Percentiles rank a stretch among this genome's conserved stretches.
These are phyloP conservation scores for Pseudisothecium myosuroides DNA, from an alignment of 225 moss, liverwort and hornwort species.

Conservation along the genomic window DNA sequence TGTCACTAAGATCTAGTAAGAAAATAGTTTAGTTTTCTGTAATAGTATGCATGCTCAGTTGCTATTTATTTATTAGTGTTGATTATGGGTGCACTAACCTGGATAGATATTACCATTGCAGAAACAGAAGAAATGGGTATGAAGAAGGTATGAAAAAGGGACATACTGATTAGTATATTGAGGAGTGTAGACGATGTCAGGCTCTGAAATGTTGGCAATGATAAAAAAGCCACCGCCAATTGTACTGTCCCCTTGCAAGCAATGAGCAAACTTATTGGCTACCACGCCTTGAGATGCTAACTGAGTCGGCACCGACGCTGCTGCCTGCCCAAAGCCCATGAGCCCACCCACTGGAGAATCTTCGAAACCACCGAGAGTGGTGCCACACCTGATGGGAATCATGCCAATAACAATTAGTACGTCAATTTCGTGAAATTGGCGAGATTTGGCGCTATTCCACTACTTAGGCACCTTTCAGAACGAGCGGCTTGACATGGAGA, in stretches of 20 bases:
- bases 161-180: neutral
- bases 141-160: neutral
- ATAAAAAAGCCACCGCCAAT: conserved; percentile 17
- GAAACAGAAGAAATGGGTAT: neutral
- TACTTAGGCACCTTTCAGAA: neutral
- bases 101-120: neutral
- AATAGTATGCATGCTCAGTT: neutral
- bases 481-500: neutral
- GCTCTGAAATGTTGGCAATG: conserved; percentile 16
- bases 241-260: conserved; percentile 12
- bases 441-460: neutral
- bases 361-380: neutral
- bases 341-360: neutral
- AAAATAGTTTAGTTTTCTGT: neutral
- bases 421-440: too few relatives aligned
- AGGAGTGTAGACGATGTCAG: conserved; percentile 13
- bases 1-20: neutral
- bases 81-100: neutral
- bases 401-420: neutral
- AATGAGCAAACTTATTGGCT: conserved; percentile 24
- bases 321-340: conserved; percentile 17
- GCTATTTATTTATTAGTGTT: neutral
- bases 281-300: neutral
- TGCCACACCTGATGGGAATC: neutral
- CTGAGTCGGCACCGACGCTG: conserved; percentile 9